Base-by-base conservation (phyloP, 805 yeast genomes). In the Wickerhamia fluorescens region DNA sequence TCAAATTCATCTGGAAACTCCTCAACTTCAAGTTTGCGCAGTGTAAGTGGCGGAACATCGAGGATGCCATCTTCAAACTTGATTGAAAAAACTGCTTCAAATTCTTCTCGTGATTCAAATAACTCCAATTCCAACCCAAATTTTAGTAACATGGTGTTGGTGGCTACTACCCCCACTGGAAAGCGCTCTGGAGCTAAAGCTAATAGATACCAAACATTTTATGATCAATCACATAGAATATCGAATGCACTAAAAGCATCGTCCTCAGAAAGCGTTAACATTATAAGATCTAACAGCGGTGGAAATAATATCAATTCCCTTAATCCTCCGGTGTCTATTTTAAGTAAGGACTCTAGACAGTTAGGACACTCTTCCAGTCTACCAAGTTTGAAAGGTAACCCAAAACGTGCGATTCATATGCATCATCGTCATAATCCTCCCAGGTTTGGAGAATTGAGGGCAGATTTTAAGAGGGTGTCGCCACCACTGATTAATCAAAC, bases 181-280 rank as follows among this genome's bases (percentile, higher is more conserved):
- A 53, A 52, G 43, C 53, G 53, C 41, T 58, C 58, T 10, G 61
- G 51, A 19, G 72, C 72, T 11, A 57, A 61, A 28, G 73, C 73
- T 1, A 50, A 47, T 16, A 49, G 73, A 28, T 70, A 68, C 36
- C 72, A 69, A 42, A 56, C 58, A 8, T 66, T 66, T 42, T 67
- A 69, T 36, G 68, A 66, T 35, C 68, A 62, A 37, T 60, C 68
- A 6, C 50, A 49, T 27, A 51, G 61, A 22, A 49, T 68, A n/a
- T 57, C 68, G 1, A 61, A 54, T 44, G 72, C 73, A 1, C 43
- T 69, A 35, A 64, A 63, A 31, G 28, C 35, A 11, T 31, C 43
- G 4, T 58, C 65, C 1, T 44, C 58, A 1, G 66, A 61, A 28
- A 53, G 55, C 35, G 35, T 49, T 14, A 43, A 38, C 18, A 33